A percentile compares a stretch with the other conserved stretches of the same genome.
Evolutionary conservation across 352 stramenopile species (phyloP).

Genomic region (Globisporangium cylindrosporum): DNA sequence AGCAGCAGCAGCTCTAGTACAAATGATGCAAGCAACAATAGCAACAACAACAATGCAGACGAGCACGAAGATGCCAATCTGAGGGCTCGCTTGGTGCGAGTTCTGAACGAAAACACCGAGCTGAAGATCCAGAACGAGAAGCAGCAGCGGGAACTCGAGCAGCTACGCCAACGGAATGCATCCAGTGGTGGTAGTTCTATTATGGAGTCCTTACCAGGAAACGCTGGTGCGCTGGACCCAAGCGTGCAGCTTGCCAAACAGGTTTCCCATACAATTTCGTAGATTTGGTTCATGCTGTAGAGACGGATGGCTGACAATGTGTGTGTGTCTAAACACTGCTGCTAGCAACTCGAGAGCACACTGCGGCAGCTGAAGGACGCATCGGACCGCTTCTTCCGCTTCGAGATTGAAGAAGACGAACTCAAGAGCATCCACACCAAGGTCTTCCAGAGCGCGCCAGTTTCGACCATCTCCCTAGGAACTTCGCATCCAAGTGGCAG

Average conservation of each 20-base stretch:
- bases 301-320: not conserved
- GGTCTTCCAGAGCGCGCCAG: conserved; percentile 32
- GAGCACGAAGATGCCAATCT: conserved; percentile 24
- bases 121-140: conserved; percentile 58
- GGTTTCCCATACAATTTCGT: conserved; percentile 13
- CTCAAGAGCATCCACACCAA: conserved; percentile 68
- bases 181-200: too few relatives aligned
- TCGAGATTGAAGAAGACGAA: conserved; percentile 93
- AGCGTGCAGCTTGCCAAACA: conserved; percentile 30
- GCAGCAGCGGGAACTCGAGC: conserved; percentile 58
- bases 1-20: not conserved
- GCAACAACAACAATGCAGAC: conserved; percentile 25
- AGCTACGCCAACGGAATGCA: conserved; percentile 23
- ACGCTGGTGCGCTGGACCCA: conserved; percentile 3
- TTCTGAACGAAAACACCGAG: conserved; percentile 69
- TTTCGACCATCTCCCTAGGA: not conserved
- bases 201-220: not conserved
- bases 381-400: conserved; percentile 88
- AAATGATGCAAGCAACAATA: not conserved
- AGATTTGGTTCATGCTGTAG: not conserved
- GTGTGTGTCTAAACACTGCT: not conserved
- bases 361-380: conserved; percentile 72
- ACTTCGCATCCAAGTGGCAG: not conserved
- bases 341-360: conserved; percentile 60
- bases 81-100: conserved; percentile 33